Base-by-base conservation (phyloP, 148 eudicot species). In the Fagopyrum homotropicum region DNA sequence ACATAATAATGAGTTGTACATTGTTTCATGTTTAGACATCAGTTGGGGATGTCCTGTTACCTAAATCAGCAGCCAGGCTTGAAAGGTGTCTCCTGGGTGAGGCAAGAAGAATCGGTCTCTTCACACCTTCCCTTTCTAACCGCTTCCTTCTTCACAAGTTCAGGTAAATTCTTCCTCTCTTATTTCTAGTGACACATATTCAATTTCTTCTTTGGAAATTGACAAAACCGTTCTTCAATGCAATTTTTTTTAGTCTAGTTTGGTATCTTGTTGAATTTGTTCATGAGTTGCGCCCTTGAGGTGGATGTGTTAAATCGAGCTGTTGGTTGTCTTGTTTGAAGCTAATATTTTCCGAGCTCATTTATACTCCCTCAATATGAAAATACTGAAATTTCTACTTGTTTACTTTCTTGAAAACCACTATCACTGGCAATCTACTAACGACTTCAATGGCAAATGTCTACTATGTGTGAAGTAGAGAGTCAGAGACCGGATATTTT, bases 81-180 rank as follows among this genome's bases (percentile, higher is more conserved):
- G 40, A 35, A 35, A 35, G 40, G 40, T 35, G 3, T 35, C 40
- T 35, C 40, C 40, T 35, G 40, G 3, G 40, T 2, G 3, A 35
- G 40, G 40, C 1, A 35, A 35, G 40, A 1, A 35, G 40, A 35
- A 35, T 35, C 1, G 40, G 40, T 1, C 5, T 72, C 66, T 50
- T 72, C 73, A 66, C 71, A 66, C 44, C 66, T 14, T 76, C 77
- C 11, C 40, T 59, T 4, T 69, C 77, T 11, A 19, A 69, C 4
- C 55, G 43, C 51, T 54, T 61, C 77, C 6, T 77, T 56, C 77
- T 72, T 76, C 83, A 50, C 45, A 80, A 48, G 51, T 76, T 73
- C 78, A 77, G 89, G 91, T 89, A 80, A 6, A 2, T 71, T 63
- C 69, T 73, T 45, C 70, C 75, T 49, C 63, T 7, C 64, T 50